A percentile compares a stretch with the other conserved stretches of the same genome.
phyloP scores from a whole-genome alignment of 345 rosid species.

The Acer campestre region DNA sequence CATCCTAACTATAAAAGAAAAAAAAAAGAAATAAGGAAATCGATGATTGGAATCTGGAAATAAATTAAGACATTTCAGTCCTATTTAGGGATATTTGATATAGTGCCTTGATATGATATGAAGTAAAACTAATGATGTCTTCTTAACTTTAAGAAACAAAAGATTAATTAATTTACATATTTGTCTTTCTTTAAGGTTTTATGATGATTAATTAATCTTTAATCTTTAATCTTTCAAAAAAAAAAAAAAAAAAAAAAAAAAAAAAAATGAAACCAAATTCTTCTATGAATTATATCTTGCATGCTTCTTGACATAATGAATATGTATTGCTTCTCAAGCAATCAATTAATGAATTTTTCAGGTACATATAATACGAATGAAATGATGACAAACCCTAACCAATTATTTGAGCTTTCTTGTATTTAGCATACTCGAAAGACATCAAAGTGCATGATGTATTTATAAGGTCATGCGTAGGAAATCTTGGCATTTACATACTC shows the following conservation, averaged over 20 bases:
- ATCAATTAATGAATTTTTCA: neutral
- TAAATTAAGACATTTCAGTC: neutral
- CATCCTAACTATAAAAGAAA: neutral
- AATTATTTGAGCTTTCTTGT: neutral
- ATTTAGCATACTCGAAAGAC: neutral
- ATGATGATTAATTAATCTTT: neutral
- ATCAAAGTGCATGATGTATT: neutral
- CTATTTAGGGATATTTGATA: neutral
- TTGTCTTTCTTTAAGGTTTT: neutral
- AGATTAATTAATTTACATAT: neutral
- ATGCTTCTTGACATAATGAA: slow-evolving; percentile 3
- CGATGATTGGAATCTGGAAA: neutral
- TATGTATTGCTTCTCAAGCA: neutral
- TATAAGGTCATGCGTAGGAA: neutral
- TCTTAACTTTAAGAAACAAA: neutral
- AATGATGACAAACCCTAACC: neutral
- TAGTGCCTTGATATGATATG: neutral
- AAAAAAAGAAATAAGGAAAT: neutral
- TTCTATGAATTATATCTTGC: neutral
- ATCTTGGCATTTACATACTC: no score
- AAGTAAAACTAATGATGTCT: slow-evolving; percentile 16
- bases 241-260: no score
- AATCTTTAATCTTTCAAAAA: neutral
- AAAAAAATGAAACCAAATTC: neutral
- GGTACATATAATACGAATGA: neutral